phyloP scores from a whole-genome alignment of 2,329 filamentous ascomycete genomes.

The Penicillium sp. region DNA sequence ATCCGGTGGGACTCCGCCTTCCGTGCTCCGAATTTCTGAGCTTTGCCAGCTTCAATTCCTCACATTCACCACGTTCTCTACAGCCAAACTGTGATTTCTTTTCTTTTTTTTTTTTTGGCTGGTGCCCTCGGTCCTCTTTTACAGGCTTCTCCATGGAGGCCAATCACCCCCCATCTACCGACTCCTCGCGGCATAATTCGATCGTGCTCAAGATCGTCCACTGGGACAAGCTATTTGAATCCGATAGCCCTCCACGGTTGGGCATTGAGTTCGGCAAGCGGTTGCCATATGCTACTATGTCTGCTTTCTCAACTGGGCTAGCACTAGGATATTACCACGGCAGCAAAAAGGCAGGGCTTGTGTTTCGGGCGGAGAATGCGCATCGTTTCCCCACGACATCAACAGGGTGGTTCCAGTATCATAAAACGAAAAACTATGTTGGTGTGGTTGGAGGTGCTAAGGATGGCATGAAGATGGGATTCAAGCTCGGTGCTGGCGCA shows the following conservation, averaged over 20 bases:
- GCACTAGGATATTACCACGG: slow-evolving; percentile 70
- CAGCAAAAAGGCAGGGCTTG: slow-evolving; percentile 69
- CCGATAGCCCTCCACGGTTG: slow-evolving; percentile 44
- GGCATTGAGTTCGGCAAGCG: slow-evolving; percentile 65
- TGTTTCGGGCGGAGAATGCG: slow-evolving; percentile 93
- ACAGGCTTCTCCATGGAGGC: slow-evolving; percentile 16
- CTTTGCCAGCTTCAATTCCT: slow-evolving; percentile 2
- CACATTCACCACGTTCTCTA: background rate
- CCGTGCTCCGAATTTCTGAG: slow-evolving; percentile 11
- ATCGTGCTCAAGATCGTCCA: slow-evolving; percentile 30
- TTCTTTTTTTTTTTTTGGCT: too few relatives aligned
- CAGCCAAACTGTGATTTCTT: too few relatives aligned
- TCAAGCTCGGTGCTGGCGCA: slow-evolving; percentile 68
- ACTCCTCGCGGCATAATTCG: slow-evolving; percentile 19
- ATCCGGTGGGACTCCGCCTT: slow-evolving; percentile 4
- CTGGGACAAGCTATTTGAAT: slow-evolving; percentile 40
- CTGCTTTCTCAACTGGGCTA: slow-evolving; percentile 68
- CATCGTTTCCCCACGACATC: slow-evolving; percentile 83
- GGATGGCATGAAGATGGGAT: slow-evolving; percentile 74
- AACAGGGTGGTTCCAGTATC: slow-evolving; percentile 95
- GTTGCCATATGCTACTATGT: slow-evolving; percentile 61
- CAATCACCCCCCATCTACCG: slow-evolving; percentile 6
- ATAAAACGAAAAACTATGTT: slow-evolving; percentile 96
- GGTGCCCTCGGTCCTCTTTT: background rate
- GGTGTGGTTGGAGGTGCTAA: slow-evolving; percentile 72